Evolutionary conservation across 129 eudicot genomes (phyloP), one percentile per base, ranked within the genome.

Genomic region (Deinandra increscens): DNA sequence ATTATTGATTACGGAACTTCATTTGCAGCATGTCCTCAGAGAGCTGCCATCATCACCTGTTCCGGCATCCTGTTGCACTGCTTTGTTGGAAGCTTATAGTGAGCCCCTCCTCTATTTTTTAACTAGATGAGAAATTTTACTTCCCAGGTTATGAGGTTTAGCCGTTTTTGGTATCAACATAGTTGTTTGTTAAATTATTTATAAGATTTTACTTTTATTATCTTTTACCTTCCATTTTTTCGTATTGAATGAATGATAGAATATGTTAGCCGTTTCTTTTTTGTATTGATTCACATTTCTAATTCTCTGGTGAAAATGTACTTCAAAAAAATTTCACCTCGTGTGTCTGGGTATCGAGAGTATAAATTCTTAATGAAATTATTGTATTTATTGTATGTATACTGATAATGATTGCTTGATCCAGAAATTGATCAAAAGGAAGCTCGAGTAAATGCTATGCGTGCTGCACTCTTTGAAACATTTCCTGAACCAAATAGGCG

Each of bases 1-100:
- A 37, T 37, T 59, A 65, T 63, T 70, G 15, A 76, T 37, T 37
- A 43, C 17, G 11, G 6, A 54, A 45, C 60, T 73, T 70, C 39
- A 39, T 69, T 8, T 78, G 83, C 87, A 94, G 99, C 97, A 89
- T 84, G 93, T 94, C 68, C 99, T 94, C 65, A 86, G 99, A 73
- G 99, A 90, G 86, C 91, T 94, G 20, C 99, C 99, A 20, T 94
- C 99, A 19, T 94, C 99, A 64, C 99, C 99, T 0, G 97, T 94
- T 89, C 98, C 98, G 51, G 95, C 98, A 63, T 88, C 97, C 48
- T 89, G 99, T 80, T 94, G 99, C 78, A 94, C 97, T 74, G 91
- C 97, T 49, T 77, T 94, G 72, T 72, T 94, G 82, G 99, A 94
- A 74, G 97, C 96, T 70, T 84, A 87, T 58, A 94, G 99, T 94